Percentiles rank a stretch among this genome's conserved stretches.
Conservation (phyloP, 495 filamentous ascomycete genomes). For the Collariella sp. region DNA sequence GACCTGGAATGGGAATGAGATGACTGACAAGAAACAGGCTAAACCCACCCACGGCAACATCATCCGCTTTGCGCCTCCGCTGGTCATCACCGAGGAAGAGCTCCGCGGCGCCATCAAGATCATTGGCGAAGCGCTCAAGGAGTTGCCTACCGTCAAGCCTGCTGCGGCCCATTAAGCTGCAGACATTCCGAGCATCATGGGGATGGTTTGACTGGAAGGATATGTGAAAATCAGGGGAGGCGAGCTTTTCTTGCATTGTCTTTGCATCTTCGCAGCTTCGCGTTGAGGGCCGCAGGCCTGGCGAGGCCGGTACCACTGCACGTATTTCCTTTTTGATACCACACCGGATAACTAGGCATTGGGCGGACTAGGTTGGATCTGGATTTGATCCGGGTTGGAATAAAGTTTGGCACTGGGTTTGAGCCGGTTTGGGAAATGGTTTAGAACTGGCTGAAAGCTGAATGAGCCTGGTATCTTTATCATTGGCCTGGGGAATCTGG, state of each 20-base stretch:
- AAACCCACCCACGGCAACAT: constrained; percentile 99
- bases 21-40: constrained; percentile 49
- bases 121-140: constrained; percentile 65
- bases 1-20: neutral
- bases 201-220: too few relatives aligned
- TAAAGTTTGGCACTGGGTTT: neutral
- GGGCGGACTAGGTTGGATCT: neutral
- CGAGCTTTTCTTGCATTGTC: neutral
- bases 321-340: constrained; percentile 5
- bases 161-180: constrained; percentile 18
- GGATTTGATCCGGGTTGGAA: neutral
- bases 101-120: constrained; percentile 68
- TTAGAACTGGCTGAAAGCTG: neutral
- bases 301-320: neutral
- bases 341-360: neutral
- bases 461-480: neutral
- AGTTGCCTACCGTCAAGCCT: constrained; percentile 39
- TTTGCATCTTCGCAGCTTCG: neutral
- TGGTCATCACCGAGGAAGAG: constrained; percentile 80
- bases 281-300: too few relatives aligned
- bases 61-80: constrained; percentile 83
- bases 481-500: too few relatives aligned
- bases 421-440: too few relatives aligned
- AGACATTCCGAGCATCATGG: neutral
- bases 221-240: neutral